phyloP scores from a whole-genome alignment of 75 land plant genomes.

The Larix kaempferi region DNA sequence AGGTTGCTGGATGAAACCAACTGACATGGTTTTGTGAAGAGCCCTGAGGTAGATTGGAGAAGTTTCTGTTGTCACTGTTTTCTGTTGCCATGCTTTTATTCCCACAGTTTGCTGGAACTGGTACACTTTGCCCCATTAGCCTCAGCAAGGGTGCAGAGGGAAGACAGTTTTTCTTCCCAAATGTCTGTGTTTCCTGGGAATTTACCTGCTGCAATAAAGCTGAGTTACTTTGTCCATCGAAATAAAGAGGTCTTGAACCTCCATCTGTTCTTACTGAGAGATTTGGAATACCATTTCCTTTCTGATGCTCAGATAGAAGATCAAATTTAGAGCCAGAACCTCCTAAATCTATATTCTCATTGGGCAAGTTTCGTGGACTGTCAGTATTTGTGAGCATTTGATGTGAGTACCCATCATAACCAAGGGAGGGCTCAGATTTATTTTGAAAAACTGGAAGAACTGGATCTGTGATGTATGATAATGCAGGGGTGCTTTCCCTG shows the following conservation, averaged over 20 bases:
- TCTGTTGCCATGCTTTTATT: not conserved
- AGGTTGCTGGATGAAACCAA: constrained; percentile 1
- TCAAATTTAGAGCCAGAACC: not conserved
- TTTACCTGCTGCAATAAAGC: constrained; percentile 8
- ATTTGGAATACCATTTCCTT: constrained; percentile 1
- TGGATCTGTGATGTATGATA: not conserved
- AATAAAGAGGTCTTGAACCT: not conserved
- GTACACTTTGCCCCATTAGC: constrained; percentile 9
- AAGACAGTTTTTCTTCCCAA: not conserved
- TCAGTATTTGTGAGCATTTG: not conserved
- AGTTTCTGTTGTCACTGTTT: not conserved
- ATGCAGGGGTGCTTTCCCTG: not conserved
- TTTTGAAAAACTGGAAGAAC: not conserved
- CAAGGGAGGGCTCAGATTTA: not conserved
- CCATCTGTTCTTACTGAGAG: not conserved
- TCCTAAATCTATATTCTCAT: not conserved
- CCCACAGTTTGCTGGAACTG: constrained; percentile 2
- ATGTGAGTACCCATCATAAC: not conserved
- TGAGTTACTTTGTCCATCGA: constrained; percentile 5
- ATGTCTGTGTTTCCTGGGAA: not conserved
- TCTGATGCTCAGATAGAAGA: not conserved
- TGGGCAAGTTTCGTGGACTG: not conserved
- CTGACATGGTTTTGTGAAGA: constrained; percentile 5
- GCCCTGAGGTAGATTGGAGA: not conserved
- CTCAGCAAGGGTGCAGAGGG: not conserved